Conservation (phyloP, 2,329 filamentous ascomycete genomes). For the Metarhizium brunneum region DNA sequence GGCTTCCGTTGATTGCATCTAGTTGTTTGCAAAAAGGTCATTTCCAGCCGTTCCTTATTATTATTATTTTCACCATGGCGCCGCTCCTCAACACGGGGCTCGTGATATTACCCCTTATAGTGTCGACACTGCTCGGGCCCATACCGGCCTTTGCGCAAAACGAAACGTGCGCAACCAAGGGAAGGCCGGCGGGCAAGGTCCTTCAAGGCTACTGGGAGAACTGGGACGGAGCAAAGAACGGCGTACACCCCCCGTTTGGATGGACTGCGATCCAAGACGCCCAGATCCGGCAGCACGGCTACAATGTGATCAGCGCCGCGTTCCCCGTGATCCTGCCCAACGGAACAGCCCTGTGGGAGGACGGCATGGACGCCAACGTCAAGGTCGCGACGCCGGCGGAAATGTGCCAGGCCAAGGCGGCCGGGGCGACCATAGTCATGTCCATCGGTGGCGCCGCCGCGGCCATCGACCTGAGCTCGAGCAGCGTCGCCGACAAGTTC, state of each 20-base stretch:
- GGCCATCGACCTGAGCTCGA: constrained; percentile 21
- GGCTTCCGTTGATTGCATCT: too few species aligned
- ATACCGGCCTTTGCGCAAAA: constrained; percentile 9
- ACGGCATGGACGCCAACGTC: constrained; percentile 23
- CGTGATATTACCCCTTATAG: background rate
- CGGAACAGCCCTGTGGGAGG: constrained; percentile 22
- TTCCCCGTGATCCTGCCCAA: constrained; percentile 25
- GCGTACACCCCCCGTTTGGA: constrained; percentile 23
- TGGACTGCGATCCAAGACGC: constrained; percentile 23
- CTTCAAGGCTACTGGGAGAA: constrained; percentile 28
- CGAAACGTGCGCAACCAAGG: constrained; percentile 21
- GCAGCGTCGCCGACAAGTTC: constrained; percentile 23
- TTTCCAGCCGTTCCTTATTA: too few species aligned
- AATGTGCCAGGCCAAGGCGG: constrained; percentile 24
- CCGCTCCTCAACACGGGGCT: too few species aligned
- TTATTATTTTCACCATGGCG: too few species aligned
- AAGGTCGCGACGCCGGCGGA: constrained; percentile 21
- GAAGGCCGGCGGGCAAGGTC: constrained; percentile 22
- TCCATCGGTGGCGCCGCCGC: constrained; percentile 26
- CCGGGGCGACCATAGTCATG: constrained; percentile 22
- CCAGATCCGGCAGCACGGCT: constrained; percentile 19
- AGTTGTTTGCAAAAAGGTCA: too few species aligned
- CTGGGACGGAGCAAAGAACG: constrained; percentile 24
- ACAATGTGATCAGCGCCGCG: constrained; percentile 25
- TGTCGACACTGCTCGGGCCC: background rate